Percentiles rank a stretch among this genome's conserved stretches.
phyloP scores from a whole-genome alignment of 768 basidiomycete species.

The Boletus fagicola region DNA sequence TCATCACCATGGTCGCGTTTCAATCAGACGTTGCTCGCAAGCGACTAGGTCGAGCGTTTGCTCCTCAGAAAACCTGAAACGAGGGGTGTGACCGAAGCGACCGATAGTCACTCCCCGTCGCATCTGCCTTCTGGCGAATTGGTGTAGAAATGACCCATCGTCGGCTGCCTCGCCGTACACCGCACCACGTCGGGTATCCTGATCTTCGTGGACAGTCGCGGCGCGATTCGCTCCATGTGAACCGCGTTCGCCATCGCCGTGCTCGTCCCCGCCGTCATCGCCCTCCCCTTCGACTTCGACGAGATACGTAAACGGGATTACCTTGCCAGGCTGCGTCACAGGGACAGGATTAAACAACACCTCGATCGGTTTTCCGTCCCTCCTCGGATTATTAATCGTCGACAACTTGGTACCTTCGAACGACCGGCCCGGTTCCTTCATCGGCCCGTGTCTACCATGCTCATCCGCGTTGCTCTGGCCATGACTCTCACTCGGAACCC shows the following conservation, averaged over 20 bases:
- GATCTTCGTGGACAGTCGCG: background rate
- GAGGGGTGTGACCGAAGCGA: slow-evolving; percentile 28
- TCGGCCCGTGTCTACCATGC: background rate
- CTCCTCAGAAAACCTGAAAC: slow-evolving; percentile 20
- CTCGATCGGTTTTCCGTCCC: slow-evolving; percentile 76
- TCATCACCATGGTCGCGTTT: background rate
- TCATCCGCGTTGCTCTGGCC: background rate
- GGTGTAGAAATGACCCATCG: slow-evolving; percentile 21
- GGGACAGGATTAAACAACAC: slow-evolving; percentile 73
- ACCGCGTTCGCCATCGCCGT: slow-evolving; percentile 11
- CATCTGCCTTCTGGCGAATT: slow-evolving; percentile 19
- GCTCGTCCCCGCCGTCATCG: slow-evolving; percentile 13
- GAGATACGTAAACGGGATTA: slow-evolving; percentile 37
- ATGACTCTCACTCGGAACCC: background rate
- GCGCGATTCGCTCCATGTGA: background rate
- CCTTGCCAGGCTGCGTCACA: slow-evolving; percentile 30
- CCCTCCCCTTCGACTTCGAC: slow-evolving; percentile 14
- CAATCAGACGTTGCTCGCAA: slow-evolving; percentile 9
- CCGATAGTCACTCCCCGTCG: slow-evolving; percentile 27
- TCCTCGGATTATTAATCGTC: slow-evolving; percentile 52
- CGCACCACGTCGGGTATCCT: background rate
- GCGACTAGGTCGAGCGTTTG: slow-evolving; percentile 17
- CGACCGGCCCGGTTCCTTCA: slow-evolving; percentile 23
- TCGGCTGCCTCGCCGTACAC: slow-evolving; percentile 13
- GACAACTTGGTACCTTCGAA: slow-evolving; percentile 43